These are phyloP conservation scores for Diaporthe citrichinensis DNA, from an alignment of 2,329 filamentous ascomycete genomes.

Conservation along the genomic window DNA sequence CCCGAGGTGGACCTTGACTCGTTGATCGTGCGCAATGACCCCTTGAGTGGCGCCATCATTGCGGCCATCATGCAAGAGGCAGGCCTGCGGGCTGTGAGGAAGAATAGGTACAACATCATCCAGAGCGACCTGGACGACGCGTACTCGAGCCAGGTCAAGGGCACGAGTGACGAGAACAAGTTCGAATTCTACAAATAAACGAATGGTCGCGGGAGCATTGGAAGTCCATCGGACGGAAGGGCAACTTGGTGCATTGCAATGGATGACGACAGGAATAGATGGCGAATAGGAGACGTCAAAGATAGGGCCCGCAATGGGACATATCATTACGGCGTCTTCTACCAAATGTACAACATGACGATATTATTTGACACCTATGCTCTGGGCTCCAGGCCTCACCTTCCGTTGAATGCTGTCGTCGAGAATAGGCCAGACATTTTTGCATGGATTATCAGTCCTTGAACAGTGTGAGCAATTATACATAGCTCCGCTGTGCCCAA, in stretches of 20 bases:
- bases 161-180: constrained; percentile 74
- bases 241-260: constrained; percentile 17
- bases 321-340: constrained; percentile 18
- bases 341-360: constrained; percentile 42
- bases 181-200: constrained; percentile 93
- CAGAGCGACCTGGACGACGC: constrained; percentile 97
- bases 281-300: not conserved
- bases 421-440: too few species aligned
- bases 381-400: not conserved
- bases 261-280: constrained; percentile 18
- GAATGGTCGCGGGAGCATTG: not conserved
- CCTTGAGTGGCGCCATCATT: constrained; percentile 94
- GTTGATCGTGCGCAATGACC: constrained; percentile 96
- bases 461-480: not conserved
- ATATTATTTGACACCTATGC: constrained; percentile 1
- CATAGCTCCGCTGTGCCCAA: not conserved
- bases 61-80: constrained; percentile 99
- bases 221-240: not conserved
- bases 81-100: constrained; percentile 91
- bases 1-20: constrained; percentile 97
- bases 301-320: not conserved
- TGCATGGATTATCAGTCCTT: too few species aligned
- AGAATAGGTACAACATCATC: constrained; percentile 99
- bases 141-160: constrained; percentile 97
- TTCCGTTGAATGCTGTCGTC: not conserved